Evolutionary conservation across 352 stramenopile genomes (phyloP).

Genomic region (Elongisporangium undulatum): DNA sequence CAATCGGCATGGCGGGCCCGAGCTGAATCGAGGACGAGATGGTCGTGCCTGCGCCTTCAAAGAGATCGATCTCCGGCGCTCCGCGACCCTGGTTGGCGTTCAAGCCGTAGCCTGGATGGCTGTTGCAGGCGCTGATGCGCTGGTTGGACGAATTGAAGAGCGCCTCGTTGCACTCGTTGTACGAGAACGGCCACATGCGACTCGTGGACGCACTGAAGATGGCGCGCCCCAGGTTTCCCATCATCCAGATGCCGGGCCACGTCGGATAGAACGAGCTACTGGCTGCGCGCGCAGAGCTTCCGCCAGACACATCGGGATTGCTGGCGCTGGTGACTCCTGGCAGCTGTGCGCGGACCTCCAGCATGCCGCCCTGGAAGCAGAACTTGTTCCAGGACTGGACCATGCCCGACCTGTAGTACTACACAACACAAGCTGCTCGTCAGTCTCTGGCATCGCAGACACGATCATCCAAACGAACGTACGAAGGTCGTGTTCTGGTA

Average conservation of each 20-base stretch:
- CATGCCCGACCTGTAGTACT: constrained; percentile 58
- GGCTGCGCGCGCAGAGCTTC: constrained; percentile 27
- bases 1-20: constrained; percentile 50
- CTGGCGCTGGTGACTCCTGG: constrained; percentile 65
- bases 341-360: constrained; percentile 87
- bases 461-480: too few species aligned
- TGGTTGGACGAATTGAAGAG: constrained; percentile 60
- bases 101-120: constrained; percentile 87
- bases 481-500: constrained; percentile 14
- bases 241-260: constrained; percentile 95
- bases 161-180: constrained; percentile 86
- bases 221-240: constrained; percentile 93
- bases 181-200: constrained; percentile 96
- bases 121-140: constrained; percentile 88
- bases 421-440: too few species aligned
- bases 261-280: constrained; percentile 62
- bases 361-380: constrained; percentile 90
- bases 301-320: constrained; percentile 35
- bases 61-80: constrained; percentile 94
- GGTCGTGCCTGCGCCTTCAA: constrained; percentile 82
- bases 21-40: constrained; percentile 92
- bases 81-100: constrained; percentile 87
- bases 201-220: constrained; percentile 94
- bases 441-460: too few species aligned
- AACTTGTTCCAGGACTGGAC: constrained; percentile 91